These are phyloP conservation scores for Sideroxylon spinosum DNA, from an alignment of 179 eudicot genomes.

Conservation along the genomic window DNA sequence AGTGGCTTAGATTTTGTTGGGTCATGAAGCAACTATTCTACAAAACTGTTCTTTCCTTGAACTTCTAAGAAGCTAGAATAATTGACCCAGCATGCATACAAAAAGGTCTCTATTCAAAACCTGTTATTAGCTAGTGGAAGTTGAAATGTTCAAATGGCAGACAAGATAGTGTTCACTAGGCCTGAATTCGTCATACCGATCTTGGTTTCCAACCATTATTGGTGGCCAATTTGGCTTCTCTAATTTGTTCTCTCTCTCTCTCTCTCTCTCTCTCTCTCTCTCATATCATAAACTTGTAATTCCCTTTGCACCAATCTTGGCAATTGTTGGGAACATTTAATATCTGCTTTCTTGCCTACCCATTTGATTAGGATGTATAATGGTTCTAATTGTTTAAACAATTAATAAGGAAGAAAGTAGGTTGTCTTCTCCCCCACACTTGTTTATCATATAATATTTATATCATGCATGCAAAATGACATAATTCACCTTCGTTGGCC, in stretches of 20 bases:
- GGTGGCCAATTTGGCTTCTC: constrained; percentile 9
- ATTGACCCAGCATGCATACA: neutral
- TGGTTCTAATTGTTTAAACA: no score
- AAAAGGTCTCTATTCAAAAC: no score
- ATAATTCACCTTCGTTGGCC: neutral
- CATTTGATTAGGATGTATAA: constrained; percentile 10
- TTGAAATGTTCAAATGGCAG: constrained; percentile 17
- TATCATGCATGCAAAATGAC: neutral
- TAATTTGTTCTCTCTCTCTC: constrained; percentile 4
- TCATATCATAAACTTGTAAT: neutral
- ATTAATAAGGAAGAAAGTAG: neutral
- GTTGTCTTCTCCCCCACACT: neutral
- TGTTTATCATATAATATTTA: neutral
- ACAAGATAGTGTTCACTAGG: constrained; percentile 18
- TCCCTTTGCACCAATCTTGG: neutral
- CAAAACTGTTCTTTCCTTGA: neutral
- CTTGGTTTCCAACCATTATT: neutral
- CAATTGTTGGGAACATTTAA: neutral
- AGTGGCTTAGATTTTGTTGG: no score
- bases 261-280: neutral
- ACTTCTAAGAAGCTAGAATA: neutral
- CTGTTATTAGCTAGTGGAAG: neutral
- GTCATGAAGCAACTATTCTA: neutral
- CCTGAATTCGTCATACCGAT: constrained; percentile 4
- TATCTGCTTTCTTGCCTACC: neutral